These are phyloP conservation scores for Cicer bijugum DNA, from an alignment of 306 rosid species.

Conservation along the genomic window DNA sequence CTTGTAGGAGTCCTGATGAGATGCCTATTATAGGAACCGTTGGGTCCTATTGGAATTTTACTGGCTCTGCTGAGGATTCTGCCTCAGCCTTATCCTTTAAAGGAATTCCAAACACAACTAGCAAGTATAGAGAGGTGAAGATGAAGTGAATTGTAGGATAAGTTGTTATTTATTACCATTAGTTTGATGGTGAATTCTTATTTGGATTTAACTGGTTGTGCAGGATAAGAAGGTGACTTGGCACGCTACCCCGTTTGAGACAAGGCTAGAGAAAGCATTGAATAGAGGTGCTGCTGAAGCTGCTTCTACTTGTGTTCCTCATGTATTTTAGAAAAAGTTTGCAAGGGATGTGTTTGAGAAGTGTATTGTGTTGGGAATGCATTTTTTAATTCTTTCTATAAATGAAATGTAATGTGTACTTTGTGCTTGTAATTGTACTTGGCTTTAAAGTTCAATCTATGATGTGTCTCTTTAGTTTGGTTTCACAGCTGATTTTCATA, in stretches of 20 bases:
- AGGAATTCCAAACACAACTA: slow-evolving; percentile 87
- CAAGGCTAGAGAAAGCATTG: slow-evolving; percentile 85
- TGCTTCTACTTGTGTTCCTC: slow-evolving; percentile 46
- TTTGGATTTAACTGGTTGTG: slow-evolving; percentile 49
- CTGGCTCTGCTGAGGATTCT: slow-evolving; percentile 50
- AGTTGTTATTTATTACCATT: slow-evolving; percentile 2
- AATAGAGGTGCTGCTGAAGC: slow-evolving; percentile 56
- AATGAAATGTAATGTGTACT: slow-evolving; percentile 44
- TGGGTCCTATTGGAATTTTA: slow-evolving; percentile 71
- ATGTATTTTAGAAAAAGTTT: slow-evolving; percentile 43
- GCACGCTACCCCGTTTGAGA: slow-evolving; percentile 89
- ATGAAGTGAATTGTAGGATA: slow-evolving; percentile 47
- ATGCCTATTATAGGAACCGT: slow-evolving; percentile 83
- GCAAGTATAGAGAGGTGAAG: slow-evolving; percentile 91
- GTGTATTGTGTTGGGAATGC: slow-evolving; percentile 40
- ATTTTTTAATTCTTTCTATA: slow-evolving; percentile 52
- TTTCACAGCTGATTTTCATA: not conserved
- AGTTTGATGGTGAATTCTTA: slow-evolving; percentile 54
- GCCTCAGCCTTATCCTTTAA: slow-evolving; percentile 62
- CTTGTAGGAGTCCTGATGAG: slow-evolving; percentile 69
- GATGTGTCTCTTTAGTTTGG: not conserved
- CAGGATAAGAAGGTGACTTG: slow-evolving; percentile 86
- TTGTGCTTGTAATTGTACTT: slow-evolving; percentile 41
- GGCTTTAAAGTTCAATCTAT: slow-evolving; percentile 22
- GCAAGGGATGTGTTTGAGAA: slow-evolving; percentile 24